Base-by-base conservation (phyloP, 1,284 basidiomycete species). In the Austroboletus sp. region DNA sequence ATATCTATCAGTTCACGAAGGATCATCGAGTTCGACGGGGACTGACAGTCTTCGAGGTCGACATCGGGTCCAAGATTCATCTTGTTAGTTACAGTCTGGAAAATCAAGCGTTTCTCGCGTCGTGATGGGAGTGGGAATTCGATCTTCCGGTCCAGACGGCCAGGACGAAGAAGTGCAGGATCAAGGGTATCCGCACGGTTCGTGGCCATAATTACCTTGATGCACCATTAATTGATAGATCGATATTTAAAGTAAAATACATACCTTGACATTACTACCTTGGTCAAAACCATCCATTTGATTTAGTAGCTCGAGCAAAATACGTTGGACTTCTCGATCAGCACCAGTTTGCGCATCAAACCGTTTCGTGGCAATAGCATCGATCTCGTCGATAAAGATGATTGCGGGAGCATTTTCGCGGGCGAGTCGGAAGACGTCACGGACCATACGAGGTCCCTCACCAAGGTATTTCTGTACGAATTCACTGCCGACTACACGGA, bases 251-350 rank as follows among this genome's bases (percentile, higher is more conserved):
- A 27, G 46, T 27, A 45, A 48, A 19, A 30, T 15, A 32, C 69
- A 44, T 63, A 90, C 93, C 81, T 99, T 98, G 65, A 99, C 96
- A 60, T 95, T 98, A 65, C 91, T 95, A 6, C 89, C 90, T 68
- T 99, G 96, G 68, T 99, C 96, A 70, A 99, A 99, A 54, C 96
- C 96, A 61, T 99, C 96, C 96, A 99, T 99, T 66, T 99, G 96
- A 66, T 97, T 98, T 51, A 99, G 76, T 51, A 99, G 71, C 66
- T 99, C 96, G n/a, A 99, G 82, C 54, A 99, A 68, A 63, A 99
- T 98, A 70, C 96, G 91, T 68, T 99, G 96, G 15, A 99, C 96
- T 71, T 99, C 96, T 57, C 96, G 80, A 70, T 99, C 96, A 11
- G 96, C 96, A 62, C 96, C 96, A 1, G 96, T 98, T 67, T 99